These are phyloP conservation scores for Fraxinus americana DNA, from an alignment of 257 asterid species.

Conservation along the genomic window DNA sequence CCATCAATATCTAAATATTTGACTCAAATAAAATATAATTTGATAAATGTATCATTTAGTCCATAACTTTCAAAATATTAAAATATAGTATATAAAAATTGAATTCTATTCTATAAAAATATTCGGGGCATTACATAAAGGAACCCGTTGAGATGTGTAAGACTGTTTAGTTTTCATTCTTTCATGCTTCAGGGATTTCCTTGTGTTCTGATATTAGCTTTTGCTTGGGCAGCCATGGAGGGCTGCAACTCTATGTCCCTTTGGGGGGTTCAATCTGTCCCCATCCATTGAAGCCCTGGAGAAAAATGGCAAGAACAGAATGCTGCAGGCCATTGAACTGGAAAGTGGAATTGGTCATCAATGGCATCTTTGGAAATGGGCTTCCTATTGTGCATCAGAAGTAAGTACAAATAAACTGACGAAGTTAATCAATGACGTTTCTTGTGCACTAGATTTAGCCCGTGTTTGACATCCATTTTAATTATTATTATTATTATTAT, in stretches of 20 bases:
- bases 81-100: too few relatives aligned
- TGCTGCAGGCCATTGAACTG: constrained; percentile 84
- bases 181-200: constrained; percentile 16
- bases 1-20: too few relatives aligned
- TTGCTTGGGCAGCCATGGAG: constrained; percentile 87
- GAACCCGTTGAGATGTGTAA: constrained; percentile 27
- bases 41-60: too few relatives aligned
- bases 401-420: constrained; percentile 42
- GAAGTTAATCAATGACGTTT: constrained; percentile 17
- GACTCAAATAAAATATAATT: too few relatives aligned
- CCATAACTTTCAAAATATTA: too few relatives aligned
- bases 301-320: constrained; percentile 81
- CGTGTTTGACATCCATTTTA: too few relatives aligned
- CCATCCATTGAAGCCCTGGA: constrained; percentile 82
- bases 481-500: too few relatives aligned
- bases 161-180: constrained; percentile 18
- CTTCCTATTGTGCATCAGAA: constrained; percentile 96
- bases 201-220: constrained; percentile 27
- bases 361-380: constrained; percentile 98
- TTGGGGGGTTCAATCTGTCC: constrained; percentile 64
- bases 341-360: constrained; percentile 95
- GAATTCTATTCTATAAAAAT: too few relatives aligned
- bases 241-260: constrained; percentile 84
- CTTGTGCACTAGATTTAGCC: constrained; percentile 43
- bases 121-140: too few relatives aligned